A percentile compares a stretch with the other conserved stretches of the same genome.
Evolutionary conservation across 2,329 filamentous ascomycete species (phyloP).

Genomic region (Plectosphaerella sp.): DNA sequence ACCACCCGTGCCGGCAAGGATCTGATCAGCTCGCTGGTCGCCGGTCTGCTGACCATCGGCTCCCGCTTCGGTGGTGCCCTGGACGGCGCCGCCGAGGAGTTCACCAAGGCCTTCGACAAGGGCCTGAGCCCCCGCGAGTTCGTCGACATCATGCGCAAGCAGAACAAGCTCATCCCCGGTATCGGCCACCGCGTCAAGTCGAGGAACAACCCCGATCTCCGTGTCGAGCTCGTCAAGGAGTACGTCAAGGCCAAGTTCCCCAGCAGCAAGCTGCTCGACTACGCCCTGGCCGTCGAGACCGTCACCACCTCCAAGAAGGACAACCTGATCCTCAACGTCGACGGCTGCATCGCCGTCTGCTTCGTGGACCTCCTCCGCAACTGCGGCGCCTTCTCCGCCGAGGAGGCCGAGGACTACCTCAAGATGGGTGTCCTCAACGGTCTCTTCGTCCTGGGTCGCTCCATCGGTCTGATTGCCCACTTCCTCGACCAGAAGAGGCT

Average conservation of each 20-base stretch:
- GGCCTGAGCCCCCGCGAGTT: conserved; percentile 97
- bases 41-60: conserved; percentile 95
- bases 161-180: conserved; percentile 99
- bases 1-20: conserved; percentile 99
- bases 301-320: conserved; percentile 99
- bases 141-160: conserved; percentile 97
- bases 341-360: conserved; percentile 96
- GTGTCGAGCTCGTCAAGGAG: conserved; percentile 99
- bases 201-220: conserved; percentile 98
- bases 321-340: conserved; percentile 98
- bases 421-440: conserved; percentile 99
- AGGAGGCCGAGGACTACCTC: conserved; percentile 98
- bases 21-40: conserved; percentile 89
- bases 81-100: conserved; percentile 96
- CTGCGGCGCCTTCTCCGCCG: conserved; percentile 91
- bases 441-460: conserved; percentile 95
- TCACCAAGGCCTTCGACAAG: conserved; percentile 97
- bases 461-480: conserved; percentile 98
- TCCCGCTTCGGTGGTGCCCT: conserved; percentile 98
- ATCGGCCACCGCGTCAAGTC: conserved; percentile 99
- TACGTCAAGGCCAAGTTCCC: conserved; percentile 98
- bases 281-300: conserved; percentile 93
- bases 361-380: conserved; percentile 97
- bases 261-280: conserved; percentile 96
- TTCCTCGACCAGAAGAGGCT: conserved; percentile 99